Base-by-base conservation (phyloP, 139 green algal species). In the Mychonastes homosphaera region DNA sequence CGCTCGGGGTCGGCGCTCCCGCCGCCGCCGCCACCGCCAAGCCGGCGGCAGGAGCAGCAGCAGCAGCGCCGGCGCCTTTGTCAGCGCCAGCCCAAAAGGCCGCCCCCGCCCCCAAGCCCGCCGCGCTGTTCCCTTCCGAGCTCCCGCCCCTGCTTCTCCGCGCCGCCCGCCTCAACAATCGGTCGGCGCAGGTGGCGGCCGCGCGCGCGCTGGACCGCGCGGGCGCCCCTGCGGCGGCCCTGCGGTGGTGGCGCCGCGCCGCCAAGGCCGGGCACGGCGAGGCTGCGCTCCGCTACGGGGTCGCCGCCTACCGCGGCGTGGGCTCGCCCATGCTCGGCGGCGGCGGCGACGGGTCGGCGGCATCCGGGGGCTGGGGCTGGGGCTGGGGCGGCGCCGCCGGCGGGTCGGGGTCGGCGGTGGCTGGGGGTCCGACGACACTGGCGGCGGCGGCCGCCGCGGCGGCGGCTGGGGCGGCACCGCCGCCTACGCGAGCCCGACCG, bases 261-360 rank as follows among this genome's bases (percentile, higher is more conserved):
- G 58, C 58, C 47, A 65, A 65, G 47, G 34, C 46, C 16, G 58
- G 58, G 26, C n/a, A 41, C 9, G 16, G 39, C 6, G 58, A 65
- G 46, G 58, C 24, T 1, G 47, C 56, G 58, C 47, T 65, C 34
- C 15, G 48, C 26, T 39, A 44, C 3, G 58, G 58, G 4, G 24
- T 65, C 18, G 58, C 27, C 7, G 47, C 50, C 24, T 65, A 65
- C 58, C 19, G 58, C 12, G 58, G 58, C 23, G 24, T 7, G 19
- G 23, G 41, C 41, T n/a, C n/a, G n/a, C n/a, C n/a, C n/a, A n/a
- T n/a, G n/a, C n/a, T n/a, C n/a, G n/a, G n/a, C n/a, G n/a, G n/a
- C n/a, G n/a, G n/a, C n/a, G n/a, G n/a, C n/a, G n/a, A n/a, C n/a
- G n/a, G n/a, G n/a, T n/a, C n/a, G n/a, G n/a, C n/a, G n/a, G n/a